phyloP scores from a whole-genome alignment of 2,329 filamentous ascomycete species.

The Penicillium sp. region DNA sequence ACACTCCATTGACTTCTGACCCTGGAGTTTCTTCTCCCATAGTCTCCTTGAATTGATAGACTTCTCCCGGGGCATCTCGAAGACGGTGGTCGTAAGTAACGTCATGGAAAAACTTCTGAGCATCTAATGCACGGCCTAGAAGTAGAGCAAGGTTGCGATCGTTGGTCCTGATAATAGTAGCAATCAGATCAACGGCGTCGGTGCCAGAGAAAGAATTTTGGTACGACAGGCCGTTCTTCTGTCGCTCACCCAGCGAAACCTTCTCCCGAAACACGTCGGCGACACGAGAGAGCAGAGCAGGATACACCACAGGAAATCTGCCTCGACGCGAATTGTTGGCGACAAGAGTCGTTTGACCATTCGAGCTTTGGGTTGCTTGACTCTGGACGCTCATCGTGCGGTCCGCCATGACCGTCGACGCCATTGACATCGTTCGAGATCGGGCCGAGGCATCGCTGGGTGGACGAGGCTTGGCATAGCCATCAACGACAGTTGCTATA shows the following conservation, averaged over 20 bases:
- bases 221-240: slow-evolving; percentile 96
- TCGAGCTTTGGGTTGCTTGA: slow-evolving; percentile 55
- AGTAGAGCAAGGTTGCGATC: slow-evolving; percentile 92
- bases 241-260: slow-evolving; percentile 82
- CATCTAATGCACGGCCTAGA: slow-evolving; percentile 87
- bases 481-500: slow-evolving; percentile 56
- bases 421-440: slow-evolving; percentile 85
- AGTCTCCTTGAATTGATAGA: slow-evolving; percentile 96
- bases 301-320: slow-evolving; percentile 85
- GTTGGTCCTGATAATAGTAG: slow-evolving; percentile 95
- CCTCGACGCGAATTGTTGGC: slow-evolving; percentile 64
- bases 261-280: slow-evolving; percentile 90
- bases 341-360: slow-evolving; percentile 58
- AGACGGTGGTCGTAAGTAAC: slow-evolving; percentile 96
- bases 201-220: slow-evolving; percentile 96
- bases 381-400: slow-evolving; percentile 62
- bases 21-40: slow-evolving; percentile 73
- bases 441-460: slow-evolving; percentile 49
- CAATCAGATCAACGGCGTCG: slow-evolving; percentile 92
- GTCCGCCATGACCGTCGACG: slow-evolving; percentile 67
- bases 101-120: slow-evolving; percentile 99
- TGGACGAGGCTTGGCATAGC: slow-evolving; percentile 38
- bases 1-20: slow-evolving; percentile 89
- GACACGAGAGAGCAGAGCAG: slow-evolving; percentile 89
- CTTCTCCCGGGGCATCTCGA: slow-evolving; percentile 89